Evolutionary conservation across 208 protist genomes (phyloP).

Genomic region (Crithidia bombi): DNA sequence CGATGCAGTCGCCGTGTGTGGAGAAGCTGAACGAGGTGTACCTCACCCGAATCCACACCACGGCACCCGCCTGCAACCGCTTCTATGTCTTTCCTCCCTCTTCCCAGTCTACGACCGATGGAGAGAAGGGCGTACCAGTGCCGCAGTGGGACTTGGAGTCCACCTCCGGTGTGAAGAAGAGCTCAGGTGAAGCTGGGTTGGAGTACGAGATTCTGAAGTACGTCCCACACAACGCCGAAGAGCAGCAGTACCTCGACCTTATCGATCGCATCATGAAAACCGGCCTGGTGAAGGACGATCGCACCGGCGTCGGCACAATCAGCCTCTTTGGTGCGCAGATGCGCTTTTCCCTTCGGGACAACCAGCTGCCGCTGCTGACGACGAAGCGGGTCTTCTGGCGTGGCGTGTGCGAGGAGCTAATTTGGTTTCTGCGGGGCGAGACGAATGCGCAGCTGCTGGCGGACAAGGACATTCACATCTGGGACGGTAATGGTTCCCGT

Average conservation of each 20-base stretch:
- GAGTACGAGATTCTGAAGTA: constrained; percentile 79
- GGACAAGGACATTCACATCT: constrained; percentile 96
- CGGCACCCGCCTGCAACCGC: constrained; percentile 51
- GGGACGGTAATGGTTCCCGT: constrained; percentile 97
- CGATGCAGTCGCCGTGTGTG: constrained; percentile 64
- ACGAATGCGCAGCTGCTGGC: constrained; percentile 94
- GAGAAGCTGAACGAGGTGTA: constrained; percentile 69
- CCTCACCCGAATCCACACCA: constrained; percentile 63
- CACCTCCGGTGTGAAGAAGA: constrained; percentile 36
- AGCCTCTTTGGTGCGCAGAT: constrained; percentile 97
- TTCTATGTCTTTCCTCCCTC: constrained; percentile 65
- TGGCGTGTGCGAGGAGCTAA: constrained; percentile 97
- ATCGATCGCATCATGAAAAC: constrained; percentile 80
- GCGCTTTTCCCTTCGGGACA: constrained; percentile 95
- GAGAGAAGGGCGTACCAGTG: background rate
- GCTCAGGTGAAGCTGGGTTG: constrained; percentile 25
- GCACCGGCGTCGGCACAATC: constrained; percentile 96
- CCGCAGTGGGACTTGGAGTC: constrained; percentile 54
- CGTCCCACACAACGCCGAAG: constrained; percentile 84
- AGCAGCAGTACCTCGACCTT: constrained; percentile 94
- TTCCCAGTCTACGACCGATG: background rate
- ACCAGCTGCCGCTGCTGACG: constrained; percentile 96
- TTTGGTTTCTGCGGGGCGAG: constrained; percentile 98
- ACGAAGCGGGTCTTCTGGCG: constrained; percentile 99
- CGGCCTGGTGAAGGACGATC: constrained; percentile 89